These are phyloP conservation scores for Zalerion maritima DNA, from an alignment of 495 filamentous ascomycete genomes.

Conservation along the genomic window DNA sequence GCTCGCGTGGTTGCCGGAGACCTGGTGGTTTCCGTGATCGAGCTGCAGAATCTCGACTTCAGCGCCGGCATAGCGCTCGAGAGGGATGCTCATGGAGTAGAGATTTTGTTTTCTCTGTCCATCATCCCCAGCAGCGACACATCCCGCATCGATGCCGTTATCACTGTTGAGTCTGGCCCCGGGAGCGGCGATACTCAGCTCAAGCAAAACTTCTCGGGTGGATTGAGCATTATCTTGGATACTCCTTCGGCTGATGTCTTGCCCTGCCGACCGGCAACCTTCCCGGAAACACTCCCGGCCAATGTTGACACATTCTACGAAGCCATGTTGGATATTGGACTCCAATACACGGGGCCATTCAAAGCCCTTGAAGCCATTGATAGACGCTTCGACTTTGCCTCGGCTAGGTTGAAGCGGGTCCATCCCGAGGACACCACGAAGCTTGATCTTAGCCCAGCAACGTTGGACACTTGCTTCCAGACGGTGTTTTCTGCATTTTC, in stretches of 20 bases:
- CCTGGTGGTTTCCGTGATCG: conserved; percentile 21
- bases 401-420: conserved; percentile 18
- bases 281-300: conserved; percentile 20
- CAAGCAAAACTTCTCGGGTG: conserved; percentile 23
- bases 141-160: conserved; percentile 18
- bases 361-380: conserved; percentile 21
- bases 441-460: conserved; percentile 29
- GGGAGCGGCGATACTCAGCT: conserved; percentile 20
- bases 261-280: conserved; percentile 8
- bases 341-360: conserved; percentile 30
- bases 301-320: conserved; percentile 26
- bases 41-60: conserved; percentile 26
- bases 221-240: conserved; percentile 18
- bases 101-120: conserved; percentile 28
- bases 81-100: conserved; percentile 26
- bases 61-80: conserved; percentile 34
- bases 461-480: conserved; percentile 34
- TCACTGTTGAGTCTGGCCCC: conserved; percentile 21
- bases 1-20: conserved; percentile 13
- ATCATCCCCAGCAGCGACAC: conserved; percentile 4
- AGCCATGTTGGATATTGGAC: conserved; percentile 26
- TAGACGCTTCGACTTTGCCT: conserved; percentile 30
- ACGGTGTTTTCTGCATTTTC: conserved; percentile 27
- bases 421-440: conserved; percentile 18
- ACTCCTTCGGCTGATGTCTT: conserved; percentile 11